These are phyloP conservation scores for Gremmenia infestans DNA, from an alignment of 2,329 filamentous ascomycete genomes.

Conservation along the genomic window DNA sequence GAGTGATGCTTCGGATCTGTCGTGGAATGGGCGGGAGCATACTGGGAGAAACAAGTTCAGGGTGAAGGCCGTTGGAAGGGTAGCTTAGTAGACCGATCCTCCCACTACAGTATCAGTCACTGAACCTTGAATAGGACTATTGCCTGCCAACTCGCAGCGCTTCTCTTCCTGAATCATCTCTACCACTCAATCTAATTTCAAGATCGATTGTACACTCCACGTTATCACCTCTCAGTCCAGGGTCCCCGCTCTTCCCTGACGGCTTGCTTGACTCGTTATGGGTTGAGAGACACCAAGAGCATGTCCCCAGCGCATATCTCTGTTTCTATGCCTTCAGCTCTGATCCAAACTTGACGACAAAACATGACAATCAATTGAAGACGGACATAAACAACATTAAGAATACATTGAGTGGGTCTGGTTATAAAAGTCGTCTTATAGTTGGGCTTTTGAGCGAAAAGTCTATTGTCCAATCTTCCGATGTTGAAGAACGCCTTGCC, in stretches of 20 bases:
- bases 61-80: conserved; percentile 72
- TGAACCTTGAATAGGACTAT: conserved; percentile 40
- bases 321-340: conserved; percentile 75
- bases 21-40: conserved; percentile 60
- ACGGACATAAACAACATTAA: conserved; percentile 78
- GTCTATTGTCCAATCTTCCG: conserved; percentile 48
- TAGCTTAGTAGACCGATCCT: conserved; percentile 42
- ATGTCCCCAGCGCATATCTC: conserved; percentile 74
- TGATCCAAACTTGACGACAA: conserved; percentile 66
- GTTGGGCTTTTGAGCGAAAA: conserved; percentile 75
- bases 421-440: conserved; percentile 72
- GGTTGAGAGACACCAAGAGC: conserved; percentile 82
- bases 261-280: conserved; percentile 77
- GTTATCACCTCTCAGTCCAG: conserved; percentile 81
- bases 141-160: conserved; percentile 54
- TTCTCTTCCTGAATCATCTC: conserved; percentile 45
- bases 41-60: conserved; percentile 53
- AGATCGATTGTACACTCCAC: conserved; percentile 74
- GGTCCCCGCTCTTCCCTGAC: conserved; percentile 81
- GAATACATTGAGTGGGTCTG: conserved; percentile 59
- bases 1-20: conserved; percentile 57
- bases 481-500: conserved; percentile 71
- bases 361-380: conserved; percentile 85
- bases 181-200: conserved; percentile 35
- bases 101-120: conserved; percentile 22